Evolutionary conservation across 768 basidiomycete genomes (phyloP).

Genomic region (Tylopilus cervinicoccineus): DNA sequence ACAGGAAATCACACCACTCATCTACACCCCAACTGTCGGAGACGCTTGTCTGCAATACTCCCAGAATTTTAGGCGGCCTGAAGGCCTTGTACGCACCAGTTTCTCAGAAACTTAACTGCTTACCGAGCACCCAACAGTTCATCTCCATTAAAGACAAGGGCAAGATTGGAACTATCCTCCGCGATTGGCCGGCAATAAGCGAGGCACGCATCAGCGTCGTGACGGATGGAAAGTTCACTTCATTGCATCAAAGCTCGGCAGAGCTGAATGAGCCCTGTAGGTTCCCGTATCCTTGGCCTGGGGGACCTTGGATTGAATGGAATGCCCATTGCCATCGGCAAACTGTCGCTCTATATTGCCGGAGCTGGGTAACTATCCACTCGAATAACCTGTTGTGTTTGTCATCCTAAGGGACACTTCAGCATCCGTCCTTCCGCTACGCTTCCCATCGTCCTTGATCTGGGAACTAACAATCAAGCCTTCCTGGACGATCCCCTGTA

Average conservation of each 20-base stretch:
- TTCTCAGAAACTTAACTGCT: neutral
- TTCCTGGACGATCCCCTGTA: slow-evolving; percentile 87
- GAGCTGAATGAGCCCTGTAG: slow-evolving; percentile 31
- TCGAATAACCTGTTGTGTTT: neutral
- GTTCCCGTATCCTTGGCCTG: slow-evolving; percentile 84
- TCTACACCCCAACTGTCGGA: slow-evolving; percentile 92
- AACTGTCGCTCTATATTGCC: slow-evolving; percentile 85
- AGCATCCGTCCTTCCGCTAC: slow-evolving; percentile 77
- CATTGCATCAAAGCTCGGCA: neutral
- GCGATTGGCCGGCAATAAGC: slow-evolving; percentile 66
- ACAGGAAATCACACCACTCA: slow-evolving; percentile 65
- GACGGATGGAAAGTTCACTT: slow-evolving; percentile 64
- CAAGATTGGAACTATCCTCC: slow-evolving; percentile 63
- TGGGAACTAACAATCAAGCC: slow-evolving; percentile 82
- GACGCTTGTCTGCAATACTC: slow-evolving; percentile 86
- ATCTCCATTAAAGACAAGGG: slow-evolving; percentile 84
- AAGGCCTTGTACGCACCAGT: slow-evolving; percentile 54
- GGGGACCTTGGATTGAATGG: slow-evolving; percentile 83
- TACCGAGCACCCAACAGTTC: slow-evolving; percentile 42
- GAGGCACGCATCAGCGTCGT: slow-evolving; percentile 89
- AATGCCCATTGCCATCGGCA: slow-evolving; percentile 90
- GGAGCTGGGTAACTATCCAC: slow-evolving; percentile 68
- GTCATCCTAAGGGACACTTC: neutral
- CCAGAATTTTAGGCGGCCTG: slow-evolving; percentile 69
- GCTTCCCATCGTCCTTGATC: slow-evolving; percentile 80